A percentile compares a stretch with the other conserved stretches of the same genome.
Conservation (phyloP, 139 green algal genomes). For the Zygnema cylindricum region DNA sequence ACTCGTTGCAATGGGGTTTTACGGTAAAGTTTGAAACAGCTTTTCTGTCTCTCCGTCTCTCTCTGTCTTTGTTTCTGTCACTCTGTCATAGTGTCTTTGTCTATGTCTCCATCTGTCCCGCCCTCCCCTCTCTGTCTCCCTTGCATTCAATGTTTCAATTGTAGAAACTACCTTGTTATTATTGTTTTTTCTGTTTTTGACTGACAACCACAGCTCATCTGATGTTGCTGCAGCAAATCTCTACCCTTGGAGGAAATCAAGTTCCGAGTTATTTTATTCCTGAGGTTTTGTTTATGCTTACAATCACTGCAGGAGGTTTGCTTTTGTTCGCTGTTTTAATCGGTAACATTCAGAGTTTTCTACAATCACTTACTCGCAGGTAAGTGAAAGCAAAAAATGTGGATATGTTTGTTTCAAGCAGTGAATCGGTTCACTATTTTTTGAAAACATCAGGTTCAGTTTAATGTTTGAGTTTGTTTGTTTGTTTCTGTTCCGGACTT, state of each 20-base stretch:
- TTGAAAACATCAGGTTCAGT: no score
- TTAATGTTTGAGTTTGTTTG: no score
- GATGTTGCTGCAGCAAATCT: slow-evolving; percentile 39
- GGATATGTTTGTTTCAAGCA: no score
- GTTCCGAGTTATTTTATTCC: neutral
- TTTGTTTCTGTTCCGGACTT: neutral
- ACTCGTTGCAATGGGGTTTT: slow-evolving; percentile 42
- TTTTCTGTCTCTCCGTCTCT: neutral
- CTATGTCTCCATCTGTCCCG: neutral
- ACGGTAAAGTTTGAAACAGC: neutral
- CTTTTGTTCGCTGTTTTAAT: slow-evolving; percentile 56
- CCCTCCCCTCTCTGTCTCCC: neutral
- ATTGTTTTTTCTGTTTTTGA: neutral
- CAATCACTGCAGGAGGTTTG: slow-evolving; percentile 19
- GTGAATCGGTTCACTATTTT: no score
- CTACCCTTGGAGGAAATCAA: slow-evolving; percentile 19
- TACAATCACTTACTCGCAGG: slow-evolving; percentile 46
- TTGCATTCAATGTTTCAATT: neutral
- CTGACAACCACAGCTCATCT: neutral
- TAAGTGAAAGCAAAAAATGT: no score
- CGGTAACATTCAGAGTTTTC: slow-evolving; percentile 60
- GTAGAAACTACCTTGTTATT: neutral
- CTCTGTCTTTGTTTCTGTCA: neutral
- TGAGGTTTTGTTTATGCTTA: slow-evolving; percentile 48
- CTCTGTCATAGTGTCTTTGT: neutral